Percentiles rank a stretch among this genome's conserved stretches.
These are phyloP conservation scores for Fusarium staphyleae DNA, from an alignment of 2,329 filamentous ascomycete species.

Conservation along the genomic window DNA sequence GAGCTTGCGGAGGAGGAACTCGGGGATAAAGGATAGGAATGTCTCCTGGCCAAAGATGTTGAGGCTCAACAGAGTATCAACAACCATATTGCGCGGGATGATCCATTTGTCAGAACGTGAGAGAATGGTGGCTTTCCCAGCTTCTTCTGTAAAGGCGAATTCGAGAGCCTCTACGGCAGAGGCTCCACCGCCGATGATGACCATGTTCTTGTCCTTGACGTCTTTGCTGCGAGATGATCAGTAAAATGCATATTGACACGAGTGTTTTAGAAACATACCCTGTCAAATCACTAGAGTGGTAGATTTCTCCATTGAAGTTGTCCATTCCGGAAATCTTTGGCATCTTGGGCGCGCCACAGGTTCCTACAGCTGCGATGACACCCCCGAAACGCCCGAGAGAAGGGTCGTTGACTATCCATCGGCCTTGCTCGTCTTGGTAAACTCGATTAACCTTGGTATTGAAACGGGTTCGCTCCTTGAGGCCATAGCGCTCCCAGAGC, in stretches of 20 bases:
- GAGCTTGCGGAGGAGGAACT: conserved; percentile 74
- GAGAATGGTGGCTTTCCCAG: conserved; percentile 74
- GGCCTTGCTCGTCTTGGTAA: conserved; percentile 70
- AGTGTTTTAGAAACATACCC: conserved; percentile 48
- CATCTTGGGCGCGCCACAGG: conserved; percentile 80
- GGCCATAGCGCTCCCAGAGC: conserved; percentile 77
- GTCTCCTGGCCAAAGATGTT: conserved; percentile 85
- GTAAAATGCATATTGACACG: not conserved
- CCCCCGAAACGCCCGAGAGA: conserved; percentile 78
- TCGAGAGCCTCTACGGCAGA: conserved; percentile 84
- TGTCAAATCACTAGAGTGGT: conserved; percentile 78
- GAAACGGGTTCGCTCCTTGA: conserved; percentile 76
- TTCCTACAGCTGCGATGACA: conserved; percentile 78
- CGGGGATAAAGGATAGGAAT: conserved; percentile 77
- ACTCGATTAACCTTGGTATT: conserved; percentile 72
- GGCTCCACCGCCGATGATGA: conserved; percentile 80
- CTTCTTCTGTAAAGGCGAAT: conserved; percentile 73
- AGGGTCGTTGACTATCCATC: conserved; percentile 80
- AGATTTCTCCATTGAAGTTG: conserved; percentile 73
- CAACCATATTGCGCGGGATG: conserved; percentile 78
- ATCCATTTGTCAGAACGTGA: conserved; percentile 87
- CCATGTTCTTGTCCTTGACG: conserved; percentile 76
- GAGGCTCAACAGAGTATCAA: conserved; percentile 75
- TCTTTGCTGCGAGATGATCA: conserved; percentile 59
- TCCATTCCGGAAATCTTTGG: conserved; percentile 74